Percentiles rank a stretch among this genome's conserved stretches.
phyloP scores from a whole-genome alignment of 2,329 filamentous ascomycete species.

The Ceratocystis albifundus region DNA sequence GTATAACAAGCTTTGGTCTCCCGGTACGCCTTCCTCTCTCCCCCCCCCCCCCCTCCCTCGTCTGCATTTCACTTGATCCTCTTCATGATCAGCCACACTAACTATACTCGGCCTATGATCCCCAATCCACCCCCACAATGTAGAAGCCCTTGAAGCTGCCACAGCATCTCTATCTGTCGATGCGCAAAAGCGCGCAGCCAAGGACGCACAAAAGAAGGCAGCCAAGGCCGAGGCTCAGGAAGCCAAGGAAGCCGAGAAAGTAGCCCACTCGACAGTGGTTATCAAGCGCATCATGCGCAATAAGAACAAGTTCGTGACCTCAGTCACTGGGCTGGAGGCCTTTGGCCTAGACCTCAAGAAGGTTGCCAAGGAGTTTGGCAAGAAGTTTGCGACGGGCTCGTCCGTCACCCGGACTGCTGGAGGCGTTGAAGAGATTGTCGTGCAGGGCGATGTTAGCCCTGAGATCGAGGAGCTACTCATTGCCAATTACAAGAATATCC shows the following conservation, averaged over 20 bases:
- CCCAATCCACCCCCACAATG: background rate
- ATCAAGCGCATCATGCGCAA: slow-evolving; percentile 98
- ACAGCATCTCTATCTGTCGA: slow-evolving; percentile 78
- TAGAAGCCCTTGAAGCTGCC: slow-evolving; percentile 71
- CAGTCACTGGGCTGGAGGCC: slow-evolving; percentile 78
- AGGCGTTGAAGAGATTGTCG: slow-evolving; percentile 89
- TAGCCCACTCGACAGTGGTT: slow-evolving; percentile 68
- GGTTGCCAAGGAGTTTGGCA: slow-evolving; percentile 85
- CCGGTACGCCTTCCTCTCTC: slow-evolving; percentile 43
- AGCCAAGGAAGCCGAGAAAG: slow-evolving; percentile 68
- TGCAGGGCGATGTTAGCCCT: slow-evolving; percentile 92
- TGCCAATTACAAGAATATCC: slow-evolving; percentile 81
- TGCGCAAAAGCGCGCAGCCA: slow-evolving; percentile 86
- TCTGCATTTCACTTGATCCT: too few species aligned
- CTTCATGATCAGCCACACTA: background rate
- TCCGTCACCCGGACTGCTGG: slow-evolving; percentile 81
- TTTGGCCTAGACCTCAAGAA: slow-evolving; percentile 93
- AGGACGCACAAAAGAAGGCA: slow-evolving; percentile 93
- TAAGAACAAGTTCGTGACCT: slow-evolving; percentile 93
- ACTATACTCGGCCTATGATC: background rate
- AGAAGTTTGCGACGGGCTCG: slow-evolving; percentile 93
- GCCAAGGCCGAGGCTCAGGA: slow-evolving; percentile 85
- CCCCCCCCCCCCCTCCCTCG: background rate
- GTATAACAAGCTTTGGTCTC: slow-evolving; percentile 73
- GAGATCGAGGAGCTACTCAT: slow-evolving; percentile 85